These are phyloP conservation scores for Macrotyloma uniflorum DNA, from an alignment of 306 rosid genomes.

Conservation along the genomic window DNA sequence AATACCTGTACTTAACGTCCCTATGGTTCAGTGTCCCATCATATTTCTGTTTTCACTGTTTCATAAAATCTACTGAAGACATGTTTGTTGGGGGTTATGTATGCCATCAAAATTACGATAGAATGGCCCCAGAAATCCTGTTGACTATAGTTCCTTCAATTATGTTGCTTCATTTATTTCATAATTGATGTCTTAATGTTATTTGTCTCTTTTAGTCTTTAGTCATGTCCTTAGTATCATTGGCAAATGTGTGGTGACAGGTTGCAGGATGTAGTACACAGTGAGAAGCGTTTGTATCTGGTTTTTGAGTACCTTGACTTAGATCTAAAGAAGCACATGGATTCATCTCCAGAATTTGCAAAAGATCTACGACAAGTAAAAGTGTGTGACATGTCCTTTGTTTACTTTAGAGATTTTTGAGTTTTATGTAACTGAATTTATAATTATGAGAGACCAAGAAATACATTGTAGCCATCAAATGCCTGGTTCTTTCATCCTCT, in stretches of 20 bases:
- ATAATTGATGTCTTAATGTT: slow-evolving; percentile 13
- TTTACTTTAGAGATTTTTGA: slow-evolving; percentile 10
- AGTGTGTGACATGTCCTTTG: slow-evolving; percentile 49
- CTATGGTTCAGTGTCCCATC: background rate
- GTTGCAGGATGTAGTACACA: slow-evolving; percentile 94
- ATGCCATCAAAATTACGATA: slow-evolving; percentile 1
- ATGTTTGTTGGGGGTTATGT: background rate
- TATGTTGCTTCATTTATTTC: slow-evolving; percentile 8
- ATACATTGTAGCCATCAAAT: background rate
- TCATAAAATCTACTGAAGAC: background rate
- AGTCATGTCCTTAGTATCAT: slow-evolving; percentile 16
- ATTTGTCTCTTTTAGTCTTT: slow-evolving; percentile 28
- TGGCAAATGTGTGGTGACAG: slow-evolving; percentile 50
- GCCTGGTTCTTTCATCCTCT: slow-evolving; percentile 8
- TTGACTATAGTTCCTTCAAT: slow-evolving; percentile 11
- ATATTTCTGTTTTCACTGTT: background rate
- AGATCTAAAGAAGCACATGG: slow-evolving; percentile 98
- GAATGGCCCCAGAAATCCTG: background rate
- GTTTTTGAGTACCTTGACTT: slow-evolving; percentile 97
- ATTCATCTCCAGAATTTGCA: slow-evolving; percentile 88
- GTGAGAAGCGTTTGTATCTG: slow-evolving; percentile 91
- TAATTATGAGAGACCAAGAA: background rate
- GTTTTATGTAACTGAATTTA: background rate
- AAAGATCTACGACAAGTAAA: slow-evolving; percentile 84
- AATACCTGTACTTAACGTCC: background rate